Base-by-base conservation (phyloP, 805 yeast species). In the Candida boleticola region DNA sequence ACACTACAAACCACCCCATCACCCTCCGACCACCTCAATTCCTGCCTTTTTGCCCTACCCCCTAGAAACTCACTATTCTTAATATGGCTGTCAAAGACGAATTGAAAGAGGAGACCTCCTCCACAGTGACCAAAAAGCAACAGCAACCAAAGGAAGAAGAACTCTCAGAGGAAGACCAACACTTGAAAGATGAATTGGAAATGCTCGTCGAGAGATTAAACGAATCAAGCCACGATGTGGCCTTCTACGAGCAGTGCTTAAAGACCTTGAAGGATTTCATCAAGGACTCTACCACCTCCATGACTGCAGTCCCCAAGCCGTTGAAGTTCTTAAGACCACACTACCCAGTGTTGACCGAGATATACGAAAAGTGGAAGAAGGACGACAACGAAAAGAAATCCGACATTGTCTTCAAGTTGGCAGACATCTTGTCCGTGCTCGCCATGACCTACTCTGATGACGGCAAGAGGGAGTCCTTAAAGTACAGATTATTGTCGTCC, bases 301-400 rank as follows among this genome's bases (percentile, higher is more conserved):
- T 93, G 97, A 93, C 99, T 1, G 99, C 99, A 2, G 99, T 93
- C 39, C 99, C 99, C 29, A 93, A 93, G 65, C 99, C 99, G 4
- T 78, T 93, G 67, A 95, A 93, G 71, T 93, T 93, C 61, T 75
- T 93, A 50, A 81, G 96, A 57, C 96, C 97, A 5, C 87, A 82
- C 57, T 93, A 83, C 60, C 82, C 83, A 17, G 55, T 73, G n/a
- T 72, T 93, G 55, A 78, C 79, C 26, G 75, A 71, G 41, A 66
- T 86, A 30, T 85, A 83, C 61, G 82, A 77, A 29, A 69, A 72
- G 27, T 89, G 97, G 96, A 64, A 72, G 10, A 43, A 46, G 18
- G 38, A 48, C 35, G 44, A 44, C 21, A 29, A 31, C 18, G 68
- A 71, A 40, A 27, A 30, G 17, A 68, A 71, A 40, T 38, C 58